Evolutionary conservation across 78 protist species (phyloP).

Genomic region (slime mould (Dictyostelium discoideum)): DNA sequence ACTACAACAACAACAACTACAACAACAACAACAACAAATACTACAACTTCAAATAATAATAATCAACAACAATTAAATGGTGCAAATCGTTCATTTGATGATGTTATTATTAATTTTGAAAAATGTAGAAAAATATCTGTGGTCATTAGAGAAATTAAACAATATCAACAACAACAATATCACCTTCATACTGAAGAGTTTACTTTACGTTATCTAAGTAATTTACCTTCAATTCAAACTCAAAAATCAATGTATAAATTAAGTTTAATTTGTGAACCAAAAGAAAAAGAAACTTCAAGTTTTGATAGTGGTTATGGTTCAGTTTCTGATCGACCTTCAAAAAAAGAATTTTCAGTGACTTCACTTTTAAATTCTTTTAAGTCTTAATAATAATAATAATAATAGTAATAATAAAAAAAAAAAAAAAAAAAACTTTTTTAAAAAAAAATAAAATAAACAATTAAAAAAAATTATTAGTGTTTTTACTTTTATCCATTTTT

Average conservation of each 20-base stretch:
- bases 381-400: background rate
- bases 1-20: background rate
- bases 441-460: background rate
- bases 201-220: constrained; percentile 27
- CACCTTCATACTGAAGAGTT: constrained; percentile 35
- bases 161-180: constrained; percentile 76
- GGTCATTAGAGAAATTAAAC: constrained; percentile 77
- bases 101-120: constrained; percentile 83
- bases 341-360: constrained; percentile 35
- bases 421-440: background rate
- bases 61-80: background rate
- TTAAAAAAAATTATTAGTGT: no score
- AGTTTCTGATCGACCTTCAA: constrained; percentile 3
- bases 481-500: no score
- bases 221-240: constrained; percentile 19
- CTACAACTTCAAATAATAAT: no score
- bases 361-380: constrained; percentile 26
- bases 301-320: background rate
- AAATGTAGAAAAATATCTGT: constrained; percentile 77
- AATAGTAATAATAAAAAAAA: no score
- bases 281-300: constrained; percentile 19
- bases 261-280: constrained; percentile 68
- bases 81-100: background rate
- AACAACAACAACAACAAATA: background rate
- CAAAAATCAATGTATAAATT: constrained; percentile 48